Evolutionary conservation across 768 basidiomycete genomes (phyloP), one percentile per base, ranked within the genome.

Genomic region (Trametes punicea): DNA sequence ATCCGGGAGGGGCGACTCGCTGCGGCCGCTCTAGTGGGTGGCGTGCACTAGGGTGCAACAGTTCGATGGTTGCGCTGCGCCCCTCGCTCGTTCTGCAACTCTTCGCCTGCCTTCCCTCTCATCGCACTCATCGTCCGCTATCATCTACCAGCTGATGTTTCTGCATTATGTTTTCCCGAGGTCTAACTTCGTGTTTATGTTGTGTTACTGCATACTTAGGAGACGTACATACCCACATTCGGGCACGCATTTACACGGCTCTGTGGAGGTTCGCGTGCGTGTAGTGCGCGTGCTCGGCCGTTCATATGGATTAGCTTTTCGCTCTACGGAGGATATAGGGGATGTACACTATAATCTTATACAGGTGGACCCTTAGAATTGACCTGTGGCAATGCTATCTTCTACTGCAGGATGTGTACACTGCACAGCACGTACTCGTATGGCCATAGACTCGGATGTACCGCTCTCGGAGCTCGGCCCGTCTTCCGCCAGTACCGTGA

Each of bases 1-100:
- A 74, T 87, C 50, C 71, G 72, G 55, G 77, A 82, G 60, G 77
- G 55, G 0, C 55, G 68, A 23, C 62, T 69, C 39, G 62, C 61
- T 16, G 52, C 60, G 10, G 58, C 63, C 7, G 63, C 66, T 7
- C 55, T 67, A n/a, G 64, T 66, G 9, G 69, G 63, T 26, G 65
- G 67, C 2, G 70, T 70, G 41, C 64, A 68, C 55, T 69, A 56
- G 49, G 16, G 2, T 36, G 13, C 8, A 31, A 7, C 34, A 8
- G n/a, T 5, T 16, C 6, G 13, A 16, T n/a, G 6, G 13, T 36
- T 36, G 34, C 5, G n/a, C 13, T 31, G 7, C 13, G 31, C 23
- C 13, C 34, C 15, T 20, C 2, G 49, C 9, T 7, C 45, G 20
- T n/a, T 21, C 20, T 48, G 21, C 16, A 18, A 8, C 18, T 21